Percentiles rank a stretch among this genome's conserved stretches.
phyloP scores from a whole-genome alignment of 768 basidiomycete species.

The Podaxis sp. region DNA sequence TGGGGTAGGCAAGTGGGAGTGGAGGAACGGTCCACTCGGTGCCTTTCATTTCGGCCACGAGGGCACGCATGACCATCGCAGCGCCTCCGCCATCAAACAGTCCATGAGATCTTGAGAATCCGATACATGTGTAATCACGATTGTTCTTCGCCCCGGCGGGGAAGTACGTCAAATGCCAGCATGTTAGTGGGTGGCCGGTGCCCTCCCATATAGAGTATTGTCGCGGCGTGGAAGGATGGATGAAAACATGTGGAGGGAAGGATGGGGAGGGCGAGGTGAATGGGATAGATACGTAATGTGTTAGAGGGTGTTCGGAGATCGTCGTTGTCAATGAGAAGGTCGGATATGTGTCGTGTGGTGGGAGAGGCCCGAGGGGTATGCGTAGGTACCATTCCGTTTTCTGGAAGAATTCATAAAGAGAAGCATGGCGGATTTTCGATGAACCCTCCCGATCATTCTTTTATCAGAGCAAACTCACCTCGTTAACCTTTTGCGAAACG shows the following conservation, averaged over 20 bases:
- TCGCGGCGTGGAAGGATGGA: slow-evolving; percentile 38
- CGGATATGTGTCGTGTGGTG: slow-evolving; percentile 26
- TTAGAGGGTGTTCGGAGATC: slow-evolving; percentile 33
- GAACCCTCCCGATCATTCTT: background rate
- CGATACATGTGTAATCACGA: slow-evolving; percentile 36
- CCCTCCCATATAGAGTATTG: slow-evolving; percentile 36
- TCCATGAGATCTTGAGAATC: slow-evolving; percentile 42
- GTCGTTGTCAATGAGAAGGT: slow-evolving; percentile 37
- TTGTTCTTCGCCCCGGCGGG: slow-evolving; percentile 28
- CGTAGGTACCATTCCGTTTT: slow-evolving; percentile 35
- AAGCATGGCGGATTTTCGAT: background rate
- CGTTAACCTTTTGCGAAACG: slow-evolving; percentile 21
- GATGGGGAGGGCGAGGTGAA: slow-evolving; percentile 32
- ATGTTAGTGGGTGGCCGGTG: slow-evolving; percentile 35
- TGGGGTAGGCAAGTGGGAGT: slow-evolving; percentile 24
- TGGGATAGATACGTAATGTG: slow-evolving; percentile 34
- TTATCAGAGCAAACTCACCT: slow-evolving; percentile 15
- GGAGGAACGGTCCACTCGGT: slow-evolving; percentile 37
- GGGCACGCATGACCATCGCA: slow-evolving; percentile 33
- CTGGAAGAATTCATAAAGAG: slow-evolving; percentile 16
- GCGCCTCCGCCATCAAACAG: slow-evolving; percentile 43
- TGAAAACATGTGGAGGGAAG: slow-evolving; percentile 37
- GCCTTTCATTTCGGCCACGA: slow-evolving; percentile 39
- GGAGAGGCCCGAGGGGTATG: slow-evolving; percentile 36
- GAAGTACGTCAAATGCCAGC: slow-evolving; percentile 45